Base-by-base conservation (phyloP, 768 basidiomycete species). In the Termitomyces sp. region DNA sequence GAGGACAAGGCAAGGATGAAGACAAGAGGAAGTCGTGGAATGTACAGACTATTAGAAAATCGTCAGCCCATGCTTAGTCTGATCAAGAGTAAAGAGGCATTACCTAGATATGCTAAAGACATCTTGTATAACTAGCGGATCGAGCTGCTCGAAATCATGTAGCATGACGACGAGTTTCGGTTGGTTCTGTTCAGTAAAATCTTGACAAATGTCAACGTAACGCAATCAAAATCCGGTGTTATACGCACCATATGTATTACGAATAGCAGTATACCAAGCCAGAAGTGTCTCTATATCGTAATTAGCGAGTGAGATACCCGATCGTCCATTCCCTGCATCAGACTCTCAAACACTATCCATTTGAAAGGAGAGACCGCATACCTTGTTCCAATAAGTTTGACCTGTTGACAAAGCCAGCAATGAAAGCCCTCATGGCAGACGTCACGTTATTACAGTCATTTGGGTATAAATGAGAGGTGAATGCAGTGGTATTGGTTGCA, bases 91-190 rank as follows among this genome's bases (percentile, higher is more conserved):
- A 43, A 40, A n/a, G n/a, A 13, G 32, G 13, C 49, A 67, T 32
- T 60, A 85, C 89, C 86, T 88, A 75, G 80, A 88, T 36, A 91
- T 84, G 54, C 86, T 79, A 43, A 90, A 81, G 18, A 90, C 64
- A 63, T 92, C 88, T 64, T 86, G 82, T 49, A 92, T 68, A 2
- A 91, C 77, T 2, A 61, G 54, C 0, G 81, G 70, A 56, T 89
- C 87, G 50, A 88, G 81, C 65, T 85, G 82, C 64, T 92, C 90
- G 61, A 92, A 90, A 56, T 88, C 85, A 56, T 90, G 87, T 22
- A 92, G 64, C 13, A 91, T 64, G 9, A 88, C 73, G 24, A 85
- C 75, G 3, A 92, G 76, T 38, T 76, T 71, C 10, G 66, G 78
- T 12, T 61, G 58, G 24, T 56, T 26, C 24, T 57, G 59, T 53